These are phyloP conservation scores for Tricholoma sp. DNA, from an alignment of 768 basidiomycete species.

Conservation along the genomic window DNA sequence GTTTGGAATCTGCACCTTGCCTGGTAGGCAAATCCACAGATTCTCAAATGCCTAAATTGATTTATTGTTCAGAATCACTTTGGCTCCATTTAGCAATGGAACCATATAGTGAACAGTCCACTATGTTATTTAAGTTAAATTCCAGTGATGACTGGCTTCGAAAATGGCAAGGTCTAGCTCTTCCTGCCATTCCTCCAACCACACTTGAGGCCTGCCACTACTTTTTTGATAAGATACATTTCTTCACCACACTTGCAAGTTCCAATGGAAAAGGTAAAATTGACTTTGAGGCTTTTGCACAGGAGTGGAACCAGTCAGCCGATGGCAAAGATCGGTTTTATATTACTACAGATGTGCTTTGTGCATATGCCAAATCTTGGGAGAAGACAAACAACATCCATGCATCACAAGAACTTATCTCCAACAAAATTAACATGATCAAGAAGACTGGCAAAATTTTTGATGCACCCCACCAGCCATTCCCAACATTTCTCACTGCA, in stretches of 20 bases:
- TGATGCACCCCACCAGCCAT: not conserved
- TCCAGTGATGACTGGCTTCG: conserved; percentile 17
- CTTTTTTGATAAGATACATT: not conserved
- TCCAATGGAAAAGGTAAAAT: conserved; percentile 6
- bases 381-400: conserved; percentile 12
- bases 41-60: not conserved
- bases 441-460: not conserved
- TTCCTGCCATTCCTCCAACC: conserved; percentile 18
- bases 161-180: conserved; percentile 17
- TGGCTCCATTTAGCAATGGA: not conserved
- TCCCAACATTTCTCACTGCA: not conserved
- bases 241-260: not conserved
- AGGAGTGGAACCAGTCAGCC: conserved; percentile 18
- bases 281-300: conserved; percentile 17
- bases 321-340: conserved; percentile 21
- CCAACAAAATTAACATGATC: not conserved
- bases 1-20: conserved; percentile 20
- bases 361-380: conserved; percentile 14
- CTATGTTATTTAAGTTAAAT: conserved; percentile 6
- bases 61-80: not conserved
- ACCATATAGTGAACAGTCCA: not conserved
- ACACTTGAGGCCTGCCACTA: conserved; percentile 13
- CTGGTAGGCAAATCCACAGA: conserved; percentile 12
- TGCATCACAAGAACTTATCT: conserved; percentile 20
- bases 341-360: conserved; percentile 19